Evolutionary conservation across 1,284 basidiomycete genomes (phyloP), one percentile per base, ranked within the genome.

Genomic region (Sporisorium iseilematis-ciliati): DNA sequence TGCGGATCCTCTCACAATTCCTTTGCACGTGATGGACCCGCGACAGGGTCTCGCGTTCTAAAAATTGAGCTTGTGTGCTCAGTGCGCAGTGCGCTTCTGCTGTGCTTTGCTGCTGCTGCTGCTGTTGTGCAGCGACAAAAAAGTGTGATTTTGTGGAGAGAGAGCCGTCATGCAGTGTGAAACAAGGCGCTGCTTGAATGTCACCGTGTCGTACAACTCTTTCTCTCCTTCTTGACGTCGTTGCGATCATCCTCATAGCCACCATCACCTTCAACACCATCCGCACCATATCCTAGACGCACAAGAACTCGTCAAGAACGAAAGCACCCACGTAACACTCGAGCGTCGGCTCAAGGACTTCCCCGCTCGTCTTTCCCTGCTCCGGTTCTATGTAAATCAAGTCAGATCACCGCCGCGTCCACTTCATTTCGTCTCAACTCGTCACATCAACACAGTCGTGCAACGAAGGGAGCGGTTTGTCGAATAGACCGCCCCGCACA

Each of bases 401-500:
- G 7, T 14, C 42, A 20, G 23, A 38, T 33, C 31, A 16, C 14
- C 16, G 35, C 38, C 26, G 46, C 38, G 46, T 41, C 60, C 11
- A 51, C 53, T 63, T 63, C 53, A 60, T 54, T 66, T 66, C 57
- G 55, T 56, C 29, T 56, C 57, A 21, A 25, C 3, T 11, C 64
- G 50, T 55, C 64, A 59, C 52, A 25, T 57, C 55, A 48, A 65
- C 43, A 53, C 14, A 14, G 16, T 4, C 12, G 35, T 12, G 35
- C 11, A 38, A 38, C 14, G 12, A 4, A 7, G 31, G 31, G 12
- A 14, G 16, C 35, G 35, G 3, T 38, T 16, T 38, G 4, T 14
- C 35, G 5, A 16, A 1, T 12, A 14, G 10, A 16, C 35, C 35
- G 14, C 14, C 18, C 29, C 25, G 26, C 54, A 26, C n/a, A 23